Evolutionary conservation across 148 eudicot species (phyloP).

Genomic region (Cornus florida): DNA sequence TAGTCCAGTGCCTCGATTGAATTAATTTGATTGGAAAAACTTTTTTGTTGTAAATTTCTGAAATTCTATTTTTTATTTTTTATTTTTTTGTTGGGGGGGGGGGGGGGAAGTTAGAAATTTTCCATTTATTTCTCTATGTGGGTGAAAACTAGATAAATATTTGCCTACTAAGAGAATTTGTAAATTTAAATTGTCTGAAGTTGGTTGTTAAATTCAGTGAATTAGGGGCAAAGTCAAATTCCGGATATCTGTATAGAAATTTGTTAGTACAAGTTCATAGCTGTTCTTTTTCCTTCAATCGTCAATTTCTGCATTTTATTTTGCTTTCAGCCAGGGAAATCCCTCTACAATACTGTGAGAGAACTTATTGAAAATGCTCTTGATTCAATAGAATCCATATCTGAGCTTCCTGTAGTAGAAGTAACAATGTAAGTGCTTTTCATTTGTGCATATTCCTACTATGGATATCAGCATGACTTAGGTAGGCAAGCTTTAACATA

Average conservation of each 20-base stretch:
- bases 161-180: background rate
- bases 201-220: background rate
- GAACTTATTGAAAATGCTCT: conserved; percentile 98
- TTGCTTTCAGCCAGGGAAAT: conserved; percentile 80
- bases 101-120: too few relatives aligned
- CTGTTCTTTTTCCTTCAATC: background rate
- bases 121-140: too few relatives aligned
- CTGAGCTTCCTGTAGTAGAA: conserved; percentile 90
- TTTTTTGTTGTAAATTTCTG: background rate
- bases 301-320: background rate
- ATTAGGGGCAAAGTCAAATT: background rate
- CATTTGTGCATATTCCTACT: too few relatives aligned
- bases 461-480: too few relatives aligned
- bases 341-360: conserved; percentile 88
- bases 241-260: background rate
- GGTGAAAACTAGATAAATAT: background rate
- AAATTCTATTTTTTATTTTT: too few relatives aligned
- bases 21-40: too few relatives aligned
- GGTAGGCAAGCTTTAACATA: too few relatives aligned
- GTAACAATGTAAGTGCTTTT: too few relatives aligned
- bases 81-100: too few relatives aligned
- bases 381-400: conserved; percentile 91
- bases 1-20: background rate
- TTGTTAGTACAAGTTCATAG: background rate
- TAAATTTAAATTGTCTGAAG: background rate